Conservation (phyloP, 331 rosid genomes). For the Quercus lobata region DNA sequence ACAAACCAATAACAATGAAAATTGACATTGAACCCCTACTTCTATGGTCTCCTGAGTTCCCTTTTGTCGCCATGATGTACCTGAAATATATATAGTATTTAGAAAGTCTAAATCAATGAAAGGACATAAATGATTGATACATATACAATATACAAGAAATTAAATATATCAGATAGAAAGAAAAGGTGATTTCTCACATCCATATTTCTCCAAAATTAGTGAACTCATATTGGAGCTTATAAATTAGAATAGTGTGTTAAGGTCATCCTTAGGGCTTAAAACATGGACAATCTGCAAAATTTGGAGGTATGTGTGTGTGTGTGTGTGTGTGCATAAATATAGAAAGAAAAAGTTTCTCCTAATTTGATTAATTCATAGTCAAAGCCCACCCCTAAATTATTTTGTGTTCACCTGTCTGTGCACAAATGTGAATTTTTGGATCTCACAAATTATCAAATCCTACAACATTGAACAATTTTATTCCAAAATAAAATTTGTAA, state of each 20-base stretch:
- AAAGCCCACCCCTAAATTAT: neutral
- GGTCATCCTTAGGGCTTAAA: too few relatives aligned
- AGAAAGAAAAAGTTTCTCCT: neutral
- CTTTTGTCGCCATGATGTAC: slow-evolving; percentile 68
- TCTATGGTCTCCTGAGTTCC: slow-evolving; percentile 62
- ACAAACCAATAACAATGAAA: slow-evolving; percentile 48
- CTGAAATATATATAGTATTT: slow-evolving; percentile 10
- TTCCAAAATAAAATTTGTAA: neutral
- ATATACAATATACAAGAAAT: neutral
- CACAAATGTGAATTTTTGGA: neutral
- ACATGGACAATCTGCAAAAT: too few relatives aligned
- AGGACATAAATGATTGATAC: neutral
- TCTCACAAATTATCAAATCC: neutral
- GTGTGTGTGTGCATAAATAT: neutral
- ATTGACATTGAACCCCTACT: slow-evolving; percentile 35
- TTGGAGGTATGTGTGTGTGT: neutral
- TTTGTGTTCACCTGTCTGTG: neutral
- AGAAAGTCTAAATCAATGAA: neutral
- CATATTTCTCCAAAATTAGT: neutral
- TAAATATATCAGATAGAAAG: neutral
- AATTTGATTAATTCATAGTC: neutral
- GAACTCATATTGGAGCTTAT: neutral
- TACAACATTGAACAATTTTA: neutral
- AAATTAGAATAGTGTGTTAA: too few relatives aligned
- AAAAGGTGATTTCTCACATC: neutral